Conservation (phyloP, 495 filamentous ascomycete genomes). For the Talaromyces thailandensis region DNA sequence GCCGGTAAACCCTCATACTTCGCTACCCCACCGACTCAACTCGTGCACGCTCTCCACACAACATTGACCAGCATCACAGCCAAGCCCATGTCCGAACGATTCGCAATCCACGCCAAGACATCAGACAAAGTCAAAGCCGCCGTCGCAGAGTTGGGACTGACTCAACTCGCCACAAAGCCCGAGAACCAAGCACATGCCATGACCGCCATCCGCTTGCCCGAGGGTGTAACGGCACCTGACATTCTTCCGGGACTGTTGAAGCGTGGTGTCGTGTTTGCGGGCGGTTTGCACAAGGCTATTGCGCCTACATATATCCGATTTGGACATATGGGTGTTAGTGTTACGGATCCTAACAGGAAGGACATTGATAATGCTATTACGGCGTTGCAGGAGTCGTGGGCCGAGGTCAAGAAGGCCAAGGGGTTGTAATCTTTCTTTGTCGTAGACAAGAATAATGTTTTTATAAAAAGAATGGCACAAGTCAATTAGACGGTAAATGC, state of each 20-base stretch:
- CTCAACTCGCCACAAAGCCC: slow-evolving; percentile 73
- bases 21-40: slow-evolving; percentile 89
- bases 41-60: slow-evolving; percentile 90
- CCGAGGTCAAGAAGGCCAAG: slow-evolving; percentile 54
- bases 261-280: slow-evolving; percentile 89
- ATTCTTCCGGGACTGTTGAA: slow-evolving; percentile 79
- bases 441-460: neutral
- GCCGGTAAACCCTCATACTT: slow-evolving; percentile 96
- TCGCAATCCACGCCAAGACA: slow-evolving; percentile 63
- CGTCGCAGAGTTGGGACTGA: slow-evolving; percentile 68
- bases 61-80: slow-evolving; percentile 81
- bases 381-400: slow-evolving; percentile 63
- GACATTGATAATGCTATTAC: slow-evolving; percentile 79
- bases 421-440: slow-evolving; percentile 21
- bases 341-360: slow-evolving; percentile 42
- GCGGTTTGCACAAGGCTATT: slow-evolving; percentile 84
- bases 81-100: slow-evolving; percentile 66
- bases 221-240: slow-evolving; percentile 68
- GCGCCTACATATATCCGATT: slow-evolving; percentile 64
- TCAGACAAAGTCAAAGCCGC: slow-evolving; percentile 79
- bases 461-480: neutral
- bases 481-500: neutral
- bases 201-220: slow-evolving; percentile 93
- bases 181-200: slow-evolving; percentile 94
- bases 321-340: slow-evolving; percentile 95